These are phyloP conservation scores for Fomitiporia mediterranea DNA, from an alignment of 1,284 basidiomycete genomes.

Conservation along the genomic window DNA sequence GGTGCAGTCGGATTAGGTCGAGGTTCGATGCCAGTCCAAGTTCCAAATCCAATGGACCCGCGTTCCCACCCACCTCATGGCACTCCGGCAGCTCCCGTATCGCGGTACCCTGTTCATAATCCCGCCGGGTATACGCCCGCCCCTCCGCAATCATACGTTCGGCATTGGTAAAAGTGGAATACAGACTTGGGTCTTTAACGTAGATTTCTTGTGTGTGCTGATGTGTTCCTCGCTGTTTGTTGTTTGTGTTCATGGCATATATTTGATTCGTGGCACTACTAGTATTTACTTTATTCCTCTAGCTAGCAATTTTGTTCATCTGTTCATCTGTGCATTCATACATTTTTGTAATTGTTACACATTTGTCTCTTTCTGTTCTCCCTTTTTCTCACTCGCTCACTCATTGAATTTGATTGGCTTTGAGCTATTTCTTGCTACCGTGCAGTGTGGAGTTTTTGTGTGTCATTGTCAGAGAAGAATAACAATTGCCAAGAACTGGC, in stretches of 20 bases:
- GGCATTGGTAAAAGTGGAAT: conserved; percentile 32
- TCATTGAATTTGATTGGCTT: background rate
- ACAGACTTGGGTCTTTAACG: conserved; percentile 29
- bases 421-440: background rate
- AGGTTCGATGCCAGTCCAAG: conserved; percentile 24
- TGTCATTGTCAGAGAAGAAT: too few species aligned
- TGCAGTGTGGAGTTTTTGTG: too few species aligned
- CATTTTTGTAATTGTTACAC: conserved; percentile 28
- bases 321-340: conserved; percentile 17
- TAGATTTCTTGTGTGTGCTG: conserved; percentile 28
- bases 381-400: background rate
- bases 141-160: conserved; percentile 34
- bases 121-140: conserved; percentile 31
- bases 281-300: conserved; percentile 8
- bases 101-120: conserved; percentile 28
- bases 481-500: too few species aligned
- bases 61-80: conserved; percentile 32
- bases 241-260: conserved; percentile 20
- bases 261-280: conserved; percentile 23
- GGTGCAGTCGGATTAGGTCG: conserved; percentile 22
- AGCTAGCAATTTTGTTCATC: background rate
- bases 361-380: conserved; percentile 11
- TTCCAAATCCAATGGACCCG: conserved; percentile 29
- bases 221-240: conserved; percentile 16
- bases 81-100: conserved; percentile 26